Evolutionary conservation across 2,329 filamentous ascomycete species (phyloP), one percentile per base, ranked within the genome.

Genomic region (Epichloe festucae): DNA sequence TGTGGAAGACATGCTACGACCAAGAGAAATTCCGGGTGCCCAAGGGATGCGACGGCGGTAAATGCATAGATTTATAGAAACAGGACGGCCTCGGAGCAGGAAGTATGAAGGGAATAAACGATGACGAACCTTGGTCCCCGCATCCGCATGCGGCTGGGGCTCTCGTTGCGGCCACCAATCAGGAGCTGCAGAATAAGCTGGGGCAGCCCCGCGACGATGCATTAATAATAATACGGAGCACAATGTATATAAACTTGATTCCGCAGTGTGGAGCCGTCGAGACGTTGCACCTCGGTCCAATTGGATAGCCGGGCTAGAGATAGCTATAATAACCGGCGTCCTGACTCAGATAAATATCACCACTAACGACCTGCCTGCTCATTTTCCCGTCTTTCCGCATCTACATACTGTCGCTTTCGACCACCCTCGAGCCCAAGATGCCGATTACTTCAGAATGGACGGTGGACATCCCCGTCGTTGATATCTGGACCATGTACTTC

Each of bases 401-500:
- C 39, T 17, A 21, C 19, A 46, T 19, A 11, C 19, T 39, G 12
- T 39, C 12, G 12, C 36, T n/a, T 4, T 39, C 17, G 10, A 46
- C n/a, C n/a, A 14, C 43, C 27, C 27, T 31, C 19, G 3, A 17
- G n/a, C 15, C 14, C 31, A 53, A 27, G 36, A 94, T 94, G 89
- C 84, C 86, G 54, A 75, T 83, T 60, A 72, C 79, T 46, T 89
- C 88, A 3, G 69, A 71, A 1, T 88, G 82, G 62, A 74, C 81
- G 1, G 61, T 93, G 39, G 72, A 82, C 19, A 82, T 95, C 41
- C 89, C 90, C 0, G 70, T 84, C 58, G 69, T 83, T 51, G 89
- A 94, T 65, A 64, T 95, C 47, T 95, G 87, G 87, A 76, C 75
- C 0, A 82, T 89, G 53, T 70, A 94, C 45, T 89, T 95, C 61